Conservation (phyloP, 805 yeast genomes). For the Suhomyces canberraensis region DNA sequence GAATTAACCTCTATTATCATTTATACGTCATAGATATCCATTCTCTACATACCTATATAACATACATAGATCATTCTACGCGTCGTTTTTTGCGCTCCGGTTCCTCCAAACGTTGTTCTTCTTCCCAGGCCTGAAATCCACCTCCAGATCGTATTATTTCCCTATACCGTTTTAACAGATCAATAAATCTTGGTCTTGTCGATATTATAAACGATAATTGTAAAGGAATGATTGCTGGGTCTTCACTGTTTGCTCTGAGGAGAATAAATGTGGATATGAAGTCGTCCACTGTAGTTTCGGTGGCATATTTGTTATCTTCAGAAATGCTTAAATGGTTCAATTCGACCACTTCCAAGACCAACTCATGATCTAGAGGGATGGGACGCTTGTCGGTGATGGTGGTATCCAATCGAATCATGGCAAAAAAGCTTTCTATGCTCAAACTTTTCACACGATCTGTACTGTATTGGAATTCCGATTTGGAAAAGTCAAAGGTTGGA, state of each 20-base stretch:
- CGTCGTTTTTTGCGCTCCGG: too few species aligned
- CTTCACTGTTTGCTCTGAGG: conserved; percentile 12
- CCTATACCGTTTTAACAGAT: conserved; percentile 23
- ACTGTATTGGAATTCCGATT: background rate
- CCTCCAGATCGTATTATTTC: conserved; percentile 17
- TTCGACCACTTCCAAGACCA: conserved; percentile 26
- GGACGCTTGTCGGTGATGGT: conserved; percentile 24
- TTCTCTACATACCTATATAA: too few species aligned
- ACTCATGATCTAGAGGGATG: conserved; percentile 24
- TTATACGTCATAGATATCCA: too few species aligned
- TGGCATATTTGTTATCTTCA: conserved; percentile 29
- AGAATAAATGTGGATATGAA: conserved; percentile 22
- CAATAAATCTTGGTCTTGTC: conserved; percentile 24
- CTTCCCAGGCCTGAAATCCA: conserved; percentile 14
- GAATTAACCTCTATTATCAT: too few species aligned
- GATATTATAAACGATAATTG: conserved; percentile 18
- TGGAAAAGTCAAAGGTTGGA: background rate
- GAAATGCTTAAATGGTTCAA: conserved; percentile 23
- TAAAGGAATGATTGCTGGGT: conserved; percentile 7
- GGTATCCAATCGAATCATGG: conserved; percentile 22
- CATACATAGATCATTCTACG: too few species aligned
- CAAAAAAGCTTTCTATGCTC: conserved; percentile 25
- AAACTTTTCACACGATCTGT: conserved; percentile 1
- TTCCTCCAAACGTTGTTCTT: too few species aligned
- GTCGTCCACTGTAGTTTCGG: conserved; percentile 23